Evolutionary conservation across 192 early-diverging fungal genomes (phyloP).

Genomic region (Linnemannia schmuckeri): DNA sequence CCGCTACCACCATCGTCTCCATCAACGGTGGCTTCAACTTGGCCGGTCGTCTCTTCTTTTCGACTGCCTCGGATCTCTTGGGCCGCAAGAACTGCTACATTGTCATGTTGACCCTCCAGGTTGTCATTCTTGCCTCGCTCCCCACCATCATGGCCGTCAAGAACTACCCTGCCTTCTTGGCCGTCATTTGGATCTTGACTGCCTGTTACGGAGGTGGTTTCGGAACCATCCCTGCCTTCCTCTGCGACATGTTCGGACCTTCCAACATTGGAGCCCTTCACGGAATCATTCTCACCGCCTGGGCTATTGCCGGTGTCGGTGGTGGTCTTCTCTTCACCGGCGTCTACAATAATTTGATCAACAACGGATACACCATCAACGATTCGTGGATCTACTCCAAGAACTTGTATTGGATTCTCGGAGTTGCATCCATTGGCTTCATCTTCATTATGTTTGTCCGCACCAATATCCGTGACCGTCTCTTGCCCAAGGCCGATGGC

Average conservation of each 20-base stretch:
- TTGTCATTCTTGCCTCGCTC: constrained; percentile 65
- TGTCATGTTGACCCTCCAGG: constrained; percentile 68
- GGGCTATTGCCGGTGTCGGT: constrained; percentile 76
- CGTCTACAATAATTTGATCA: constrained; percentile 66
- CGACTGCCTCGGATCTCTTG: constrained; percentile 64
- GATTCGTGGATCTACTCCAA: constrained; percentile 62
- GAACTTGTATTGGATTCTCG: constrained; percentile 82
- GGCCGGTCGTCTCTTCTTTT: constrained; percentile 67
- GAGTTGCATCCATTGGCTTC: constrained; percentile 66
- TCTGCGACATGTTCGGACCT: constrained; percentile 82
- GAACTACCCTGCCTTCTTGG: constrained; percentile 70
- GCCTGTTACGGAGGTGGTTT: constrained; percentile 83
- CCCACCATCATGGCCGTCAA: constrained; percentile 66
- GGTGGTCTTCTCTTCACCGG: constrained; percentile 79
- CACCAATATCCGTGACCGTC: constrained; percentile 76
- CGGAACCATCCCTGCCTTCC: constrained; percentile 81
- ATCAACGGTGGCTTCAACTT: constrained; percentile 75
- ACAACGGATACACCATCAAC: constrained; percentile 54
- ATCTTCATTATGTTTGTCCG: constrained; percentile 70
- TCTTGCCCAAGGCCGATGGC: constrained; percentile 69
- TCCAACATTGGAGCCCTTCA: constrained; percentile 83
- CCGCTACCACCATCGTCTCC: constrained; percentile 65
- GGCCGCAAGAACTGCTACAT: constrained; percentile 77
- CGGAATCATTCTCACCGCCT: constrained; percentile 82
- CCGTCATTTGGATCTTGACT: constrained; percentile 70